phyloP scores from a whole-genome alignment of 306 rosid species.

The Bauhinia variegata region DNA sequence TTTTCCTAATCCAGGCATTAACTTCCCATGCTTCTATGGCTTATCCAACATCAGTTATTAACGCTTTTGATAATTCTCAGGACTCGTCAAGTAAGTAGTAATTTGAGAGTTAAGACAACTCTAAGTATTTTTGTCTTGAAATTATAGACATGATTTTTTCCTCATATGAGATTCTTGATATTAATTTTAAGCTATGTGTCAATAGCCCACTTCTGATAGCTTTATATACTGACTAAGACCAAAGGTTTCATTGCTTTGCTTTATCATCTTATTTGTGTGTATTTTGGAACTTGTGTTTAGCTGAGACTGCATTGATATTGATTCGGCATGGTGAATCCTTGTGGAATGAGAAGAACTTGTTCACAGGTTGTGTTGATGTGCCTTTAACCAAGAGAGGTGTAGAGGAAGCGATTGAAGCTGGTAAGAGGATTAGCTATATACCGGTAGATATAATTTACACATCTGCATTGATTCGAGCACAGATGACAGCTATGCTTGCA shows the following conservation, averaged over 20 bases:
- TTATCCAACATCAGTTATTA: constrained; percentile 35
- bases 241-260: neutral
- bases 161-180: constrained; percentile 3
- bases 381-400: constrained; percentile 89
- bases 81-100: constrained; percentile 32
- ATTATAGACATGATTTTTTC: neutral
- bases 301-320: constrained; percentile 79
- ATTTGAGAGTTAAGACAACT: neutral
- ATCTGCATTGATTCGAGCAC: constrained; percentile 82
- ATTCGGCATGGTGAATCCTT: constrained; percentile 91
- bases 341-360: constrained; percentile 95
- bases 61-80: constrained; percentile 15
- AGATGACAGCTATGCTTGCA: constrained; percentile 37
- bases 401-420: constrained; percentile 95
- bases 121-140: neutral
- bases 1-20: constrained; percentile 27
- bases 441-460: constrained; percentile 85
- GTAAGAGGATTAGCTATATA: constrained; percentile 88
- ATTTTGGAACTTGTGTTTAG: constrained; percentile 36
- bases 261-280: constrained; percentile 15
- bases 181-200: neutral
- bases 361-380: constrained; percentile 96
- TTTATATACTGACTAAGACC: neutral
- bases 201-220: neutral
- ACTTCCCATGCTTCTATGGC: constrained; percentile 30